These are phyloP conservation scores for Rubia balearica DNA, from an alignment of 305 asterid species.

Conservation along the genomic window DNA sequence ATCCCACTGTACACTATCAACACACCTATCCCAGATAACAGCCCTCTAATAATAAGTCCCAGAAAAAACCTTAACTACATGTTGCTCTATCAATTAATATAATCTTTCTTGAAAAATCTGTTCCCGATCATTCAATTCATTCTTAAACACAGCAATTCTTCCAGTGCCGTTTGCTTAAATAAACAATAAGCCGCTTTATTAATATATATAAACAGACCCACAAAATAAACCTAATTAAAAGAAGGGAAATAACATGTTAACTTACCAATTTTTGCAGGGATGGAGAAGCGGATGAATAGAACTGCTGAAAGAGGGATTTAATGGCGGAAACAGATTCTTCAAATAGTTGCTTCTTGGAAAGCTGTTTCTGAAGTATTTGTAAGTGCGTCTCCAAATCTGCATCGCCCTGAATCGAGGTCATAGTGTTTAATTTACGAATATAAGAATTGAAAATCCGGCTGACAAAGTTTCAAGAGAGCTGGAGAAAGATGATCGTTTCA, in stretches of 20 bases:
- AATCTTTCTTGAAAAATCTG: no score
- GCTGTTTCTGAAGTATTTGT: slow-evolving; percentile 67
- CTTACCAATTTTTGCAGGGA: slow-evolving; percentile 56
- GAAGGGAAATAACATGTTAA: background rate
- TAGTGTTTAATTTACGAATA: slow-evolving; percentile 26
- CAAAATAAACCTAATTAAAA: background rate
- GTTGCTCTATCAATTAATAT: no score
- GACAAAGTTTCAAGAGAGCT: background rate
- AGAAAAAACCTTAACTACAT: no score
- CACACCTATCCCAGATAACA: background rate
- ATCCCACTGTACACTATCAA: background rate
- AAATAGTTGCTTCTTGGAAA: slow-evolving; percentile 64
- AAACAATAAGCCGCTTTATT: background rate
- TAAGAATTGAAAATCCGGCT: background rate
- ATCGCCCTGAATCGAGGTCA: slow-evolving; percentile 28
- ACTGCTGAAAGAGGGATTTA: slow-evolving; percentile 60
- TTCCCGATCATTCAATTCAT: no score
- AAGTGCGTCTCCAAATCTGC: slow-evolving; percentile 47
- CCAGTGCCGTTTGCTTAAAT: background rate
- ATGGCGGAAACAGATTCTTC: slow-evolving; percentile 67
- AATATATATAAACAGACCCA: background rate
- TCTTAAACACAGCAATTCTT: background rate
- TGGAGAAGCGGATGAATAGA: slow-evolving; percentile 68
- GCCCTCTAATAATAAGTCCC: background rate
- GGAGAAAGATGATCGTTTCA: background rate